phyloP scores from a whole-genome alignment of 2,329 filamentous ascomycete species.

The Conoideocrella luteorostrata region DNA sequence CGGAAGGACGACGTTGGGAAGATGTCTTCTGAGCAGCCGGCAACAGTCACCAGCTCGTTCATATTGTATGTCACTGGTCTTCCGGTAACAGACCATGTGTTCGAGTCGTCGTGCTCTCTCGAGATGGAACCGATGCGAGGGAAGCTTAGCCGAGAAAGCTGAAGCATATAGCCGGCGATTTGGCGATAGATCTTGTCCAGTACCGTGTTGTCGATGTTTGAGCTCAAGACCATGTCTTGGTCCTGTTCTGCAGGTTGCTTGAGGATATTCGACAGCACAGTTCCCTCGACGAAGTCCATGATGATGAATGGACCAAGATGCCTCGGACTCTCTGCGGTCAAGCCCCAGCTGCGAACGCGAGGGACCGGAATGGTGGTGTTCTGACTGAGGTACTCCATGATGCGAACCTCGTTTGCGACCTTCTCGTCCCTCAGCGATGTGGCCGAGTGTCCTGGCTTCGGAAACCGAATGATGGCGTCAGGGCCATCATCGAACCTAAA shows the following conservation, averaged over 20 bases:
- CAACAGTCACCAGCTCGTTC: slow-evolving; percentile 28
- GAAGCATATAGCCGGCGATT: slow-evolving; percentile 18
- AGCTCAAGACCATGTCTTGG: background rate
- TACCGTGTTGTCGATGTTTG: slow-evolving; percentile 16
- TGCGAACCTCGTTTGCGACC: slow-evolving; percentile 21
- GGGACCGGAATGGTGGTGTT: slow-evolving; percentile 26
- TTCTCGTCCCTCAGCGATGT: slow-evolving; percentile 22
- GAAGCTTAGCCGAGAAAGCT: slow-evolving; percentile 26
- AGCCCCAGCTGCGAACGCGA: slow-evolving; percentile 19
- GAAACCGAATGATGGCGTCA: slow-evolving; percentile 21
- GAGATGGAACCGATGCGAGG: slow-evolving; percentile 28
- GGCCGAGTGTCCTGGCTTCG: slow-evolving; percentile 17
- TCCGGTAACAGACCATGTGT: slow-evolving; percentile 23
- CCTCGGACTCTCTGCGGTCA: slow-evolving; percentile 21
- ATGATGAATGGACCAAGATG: slow-evolving; percentile 27
- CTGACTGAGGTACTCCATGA: slow-evolving; percentile 21
- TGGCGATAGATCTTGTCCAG: slow-evolving; percentile 18
- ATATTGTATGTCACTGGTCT: slow-evolving; percentile 34
- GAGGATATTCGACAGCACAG: slow-evolving; percentile 16
- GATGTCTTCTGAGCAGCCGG: slow-evolving; percentile 21
- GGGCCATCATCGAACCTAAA: slow-evolving; percentile 15
- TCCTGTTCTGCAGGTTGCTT: slow-evolving; percentile 19
- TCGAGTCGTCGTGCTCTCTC: slow-evolving; percentile 9
- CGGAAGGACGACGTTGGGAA: slow-evolving; percentile 25
- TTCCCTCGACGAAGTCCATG: slow-evolving; percentile 24